Evolutionary conservation across 108 stramenopile species (phyloP).

Genomic region (Cyclotella atomus): DNA sequence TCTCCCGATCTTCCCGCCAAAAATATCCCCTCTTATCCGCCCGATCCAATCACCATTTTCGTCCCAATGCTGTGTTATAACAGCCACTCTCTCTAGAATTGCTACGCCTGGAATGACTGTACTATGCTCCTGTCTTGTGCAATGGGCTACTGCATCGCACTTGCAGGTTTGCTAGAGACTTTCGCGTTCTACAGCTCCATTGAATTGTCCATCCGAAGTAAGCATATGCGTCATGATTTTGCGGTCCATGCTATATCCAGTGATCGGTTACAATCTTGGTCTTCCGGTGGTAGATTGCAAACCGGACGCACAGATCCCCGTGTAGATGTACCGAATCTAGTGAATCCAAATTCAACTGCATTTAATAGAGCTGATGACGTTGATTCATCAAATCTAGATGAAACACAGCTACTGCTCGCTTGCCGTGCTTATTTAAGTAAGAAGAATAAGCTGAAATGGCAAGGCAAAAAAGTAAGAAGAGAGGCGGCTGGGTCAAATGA

Average conservation of each 20-base stretch:
- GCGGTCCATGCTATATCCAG: not conserved
- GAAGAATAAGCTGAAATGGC: conserved; percentile 63
- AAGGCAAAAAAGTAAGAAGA: conserved; percentile 56
- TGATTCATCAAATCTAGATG: conserved; percentile 20
- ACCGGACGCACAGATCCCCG: not conserved
- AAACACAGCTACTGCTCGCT: conserved; percentile 68
- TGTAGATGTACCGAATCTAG: not conserved
- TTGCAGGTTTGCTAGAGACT: not conserved
- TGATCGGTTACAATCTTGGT: not conserved
- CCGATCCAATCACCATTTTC: too few relatives aligned
- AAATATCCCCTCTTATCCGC: too few relatives aligned
- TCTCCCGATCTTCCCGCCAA: too few relatives aligned
- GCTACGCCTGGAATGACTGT: too few relatives aligned
- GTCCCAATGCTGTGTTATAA: too few relatives aligned
- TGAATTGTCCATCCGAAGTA: not conserved
- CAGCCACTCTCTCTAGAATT: too few relatives aligned
- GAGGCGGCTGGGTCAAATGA: conserved; percentile 38
- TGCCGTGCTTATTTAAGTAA: conserved; percentile 70
- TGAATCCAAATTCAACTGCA: not conserved
- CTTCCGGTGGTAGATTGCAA: not conserved
- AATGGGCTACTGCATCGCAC: not conserved
- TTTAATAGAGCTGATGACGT: not conserved
- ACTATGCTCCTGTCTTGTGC: not conserved
- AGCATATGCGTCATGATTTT: not conserved
- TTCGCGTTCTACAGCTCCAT: not conserved